Evolutionary conservation across 306 rosid genomes (phyloP).

Genomic region (Cucurbita moschata): DNA sequence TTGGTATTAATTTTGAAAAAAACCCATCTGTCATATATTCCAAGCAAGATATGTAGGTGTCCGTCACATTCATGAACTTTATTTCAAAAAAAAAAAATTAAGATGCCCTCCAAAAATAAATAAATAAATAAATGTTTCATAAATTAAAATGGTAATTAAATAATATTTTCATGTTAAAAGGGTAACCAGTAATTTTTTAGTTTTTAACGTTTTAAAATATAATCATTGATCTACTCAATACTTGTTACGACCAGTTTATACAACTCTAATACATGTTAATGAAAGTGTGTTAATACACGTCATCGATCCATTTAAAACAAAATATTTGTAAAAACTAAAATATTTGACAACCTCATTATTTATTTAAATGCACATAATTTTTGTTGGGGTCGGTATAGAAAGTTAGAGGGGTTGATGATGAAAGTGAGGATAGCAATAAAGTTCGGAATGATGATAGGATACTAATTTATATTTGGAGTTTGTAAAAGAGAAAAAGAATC

Average conservation of each 20-base stretch:
- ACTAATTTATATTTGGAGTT: neutral
- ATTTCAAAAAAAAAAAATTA: neutral
- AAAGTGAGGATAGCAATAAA: neutral
- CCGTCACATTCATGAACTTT: constrained; percentile 3
- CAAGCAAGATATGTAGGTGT: constrained; percentile 3
- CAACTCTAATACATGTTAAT: neutral
- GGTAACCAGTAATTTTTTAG: neutral
- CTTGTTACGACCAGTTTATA: neutral
- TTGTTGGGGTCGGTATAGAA: neutral
- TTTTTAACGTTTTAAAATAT: neutral
- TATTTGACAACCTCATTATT: no score
- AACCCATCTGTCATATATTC: constrained; percentile 6
- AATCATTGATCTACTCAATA: neutral
- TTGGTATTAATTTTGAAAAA: neutral
- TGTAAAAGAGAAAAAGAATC: neutral
- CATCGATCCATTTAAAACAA: no score
- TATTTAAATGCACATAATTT: neutral
- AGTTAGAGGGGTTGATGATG: neutral
- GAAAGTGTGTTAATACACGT: no score
- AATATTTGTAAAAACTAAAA: no score
- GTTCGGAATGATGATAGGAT: neutral
- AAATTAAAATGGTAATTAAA: neutral
- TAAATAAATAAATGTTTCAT: neutral
- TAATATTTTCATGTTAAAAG: neutral
- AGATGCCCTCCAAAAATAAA: neutral